Percentiles rank a stretch among this genome's conserved stretches.
Evolutionary conservation across 1,139 yeast species (phyloP).

Genomic region (Yamadazyma diospyri): DNA sequence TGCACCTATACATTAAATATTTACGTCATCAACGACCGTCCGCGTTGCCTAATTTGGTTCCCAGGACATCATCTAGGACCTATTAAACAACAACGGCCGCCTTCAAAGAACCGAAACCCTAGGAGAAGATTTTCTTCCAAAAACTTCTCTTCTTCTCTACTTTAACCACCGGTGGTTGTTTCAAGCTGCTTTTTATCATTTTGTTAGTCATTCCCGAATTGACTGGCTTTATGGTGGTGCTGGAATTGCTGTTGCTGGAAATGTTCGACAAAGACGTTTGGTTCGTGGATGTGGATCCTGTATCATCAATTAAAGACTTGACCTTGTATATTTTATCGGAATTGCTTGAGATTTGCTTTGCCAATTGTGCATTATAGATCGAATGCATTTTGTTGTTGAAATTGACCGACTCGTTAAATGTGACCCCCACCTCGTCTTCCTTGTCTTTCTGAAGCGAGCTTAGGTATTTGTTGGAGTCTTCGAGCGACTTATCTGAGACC

Average conservation of each 20-base stretch:
- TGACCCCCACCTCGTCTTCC: slow-evolving; percentile 5
- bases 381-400: slow-evolving; percentile 28
- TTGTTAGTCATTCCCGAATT: slow-evolving; percentile 14
- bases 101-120: no score
- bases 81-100: no score
- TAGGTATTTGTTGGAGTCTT: slow-evolving; percentile 25
- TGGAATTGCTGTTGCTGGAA: not conserved
- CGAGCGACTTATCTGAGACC: slow-evolving; percentile 29
- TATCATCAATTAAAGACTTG: slow-evolving; percentile 28
- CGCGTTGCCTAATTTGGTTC: no score
- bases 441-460: slow-evolving; percentile 5
- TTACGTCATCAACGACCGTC: no score
- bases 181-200: slow-evolving; percentile 13
- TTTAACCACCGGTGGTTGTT: slow-evolving; percentile 8
- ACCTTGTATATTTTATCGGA: slow-evolving; percentile 34
- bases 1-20: no score
- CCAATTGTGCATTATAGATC: slow-evolving; percentile 21
- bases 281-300: slow-evolving; percentile 1
- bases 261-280: not conserved
- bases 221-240: slow-evolving; percentile 4
- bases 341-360: slow-evolving; percentile 10
- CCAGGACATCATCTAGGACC: no score
- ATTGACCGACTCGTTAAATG: slow-evolving; percentile 8
- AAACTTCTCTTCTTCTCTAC: slow-evolving; percentile 14
- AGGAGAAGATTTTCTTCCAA: slow-evolving; percentile 13